A percentile compares a stretch with the other conserved stretches of the same genome.
Evolutionary conservation across 495 filamentous ascomycete genomes (phyloP).

Genomic region (Evansstolkia leycettana): DNA sequence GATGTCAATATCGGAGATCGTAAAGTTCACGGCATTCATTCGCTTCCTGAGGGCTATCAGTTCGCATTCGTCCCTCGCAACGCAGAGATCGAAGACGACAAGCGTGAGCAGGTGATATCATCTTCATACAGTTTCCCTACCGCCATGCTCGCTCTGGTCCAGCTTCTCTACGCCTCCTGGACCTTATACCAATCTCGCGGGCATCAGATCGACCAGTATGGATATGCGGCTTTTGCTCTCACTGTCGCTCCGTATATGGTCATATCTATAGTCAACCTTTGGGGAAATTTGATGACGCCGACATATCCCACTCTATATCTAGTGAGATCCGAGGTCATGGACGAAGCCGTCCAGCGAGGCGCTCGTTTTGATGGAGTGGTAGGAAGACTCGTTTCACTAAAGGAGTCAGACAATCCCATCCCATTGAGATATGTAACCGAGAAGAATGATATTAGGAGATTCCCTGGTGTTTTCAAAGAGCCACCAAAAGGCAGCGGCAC

Average conservation of each 20-base stretch:
- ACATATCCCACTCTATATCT: constrained; percentile 30
- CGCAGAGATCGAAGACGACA: no score
- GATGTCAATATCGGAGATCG: no score
- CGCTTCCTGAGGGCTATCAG: constrained; percentile 12
- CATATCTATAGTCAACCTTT: constrained; percentile 54
- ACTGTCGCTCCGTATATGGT: constrained; percentile 44
- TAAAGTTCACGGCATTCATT: no score
- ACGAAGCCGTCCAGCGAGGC: constrained; percentile 24
- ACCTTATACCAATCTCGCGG: constrained; percentile 25
- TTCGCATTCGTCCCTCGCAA: no score
- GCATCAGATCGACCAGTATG: constrained; percentile 24
- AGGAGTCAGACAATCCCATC: constrained; percentile 1
- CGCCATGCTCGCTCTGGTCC: constrained; percentile 22
- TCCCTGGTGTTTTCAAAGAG: no score
- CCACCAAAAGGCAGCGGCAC: no score
- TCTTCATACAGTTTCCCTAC: constrained; percentile 18
- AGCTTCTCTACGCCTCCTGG: constrained; percentile 21
- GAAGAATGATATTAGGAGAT: no score
- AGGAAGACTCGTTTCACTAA: constrained; percentile 12
- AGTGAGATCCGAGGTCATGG: constrained; percentile 27
- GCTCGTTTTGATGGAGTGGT: constrained; percentile 22
- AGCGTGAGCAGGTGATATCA: not conserved
- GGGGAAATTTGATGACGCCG: constrained; percentile 24
- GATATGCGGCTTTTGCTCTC: constrained; percentile 31
- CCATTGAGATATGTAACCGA: constrained; percentile 6